Evolutionary conservation across 805 yeast genomes (phyloP), one percentile per base, ranked within the genome.

Genomic region (Yamadazyma takamatsuzukensis): DNA sequence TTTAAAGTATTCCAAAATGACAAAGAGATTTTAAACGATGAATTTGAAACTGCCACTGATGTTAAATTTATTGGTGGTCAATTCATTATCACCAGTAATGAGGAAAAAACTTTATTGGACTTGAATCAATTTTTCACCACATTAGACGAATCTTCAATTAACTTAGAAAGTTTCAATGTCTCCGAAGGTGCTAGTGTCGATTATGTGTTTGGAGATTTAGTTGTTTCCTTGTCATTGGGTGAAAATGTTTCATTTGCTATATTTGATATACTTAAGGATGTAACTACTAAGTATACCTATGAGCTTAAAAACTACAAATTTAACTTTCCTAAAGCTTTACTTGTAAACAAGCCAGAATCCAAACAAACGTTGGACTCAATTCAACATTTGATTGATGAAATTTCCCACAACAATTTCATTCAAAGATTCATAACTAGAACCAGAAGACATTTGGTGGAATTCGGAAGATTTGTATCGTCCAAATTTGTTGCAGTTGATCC

Each of bases 351-450:
- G 25, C 68, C 68, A 5, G 48, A 47, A 15, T 51, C 61, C 5
- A 37, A 51, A 27, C 38, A 44, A 9, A 41, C 53, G 4, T 44
- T 56, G 18, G 56, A 54, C 21, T 50, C 56, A 34, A 59, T 49
- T 10, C 57, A 60, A 27, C 56, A 55, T 29, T 38, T 64, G 29
- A 48, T 60, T 18, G 59, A 60, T 26, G 68, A 59, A 23, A 29
- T 36, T 8, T 32, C 48, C 5, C 39, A 44, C 11, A 37, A 47
- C 12, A 39, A 46, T 15, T 44, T 53, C 24, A 33, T 56, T 6
- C 12, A 33, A 9, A 54, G 59, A 18, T 60, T 63, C 61, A 22
- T 58, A 11, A 40, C 36, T 7, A 50, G 70, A 43, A 34, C 47
- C 19, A 40, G 37, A 21, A 50, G 62, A 32, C 71, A 66, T 31